Conservation (phyloP, 257 asterid species). For the Capsicum rhomboideum region DNA sequence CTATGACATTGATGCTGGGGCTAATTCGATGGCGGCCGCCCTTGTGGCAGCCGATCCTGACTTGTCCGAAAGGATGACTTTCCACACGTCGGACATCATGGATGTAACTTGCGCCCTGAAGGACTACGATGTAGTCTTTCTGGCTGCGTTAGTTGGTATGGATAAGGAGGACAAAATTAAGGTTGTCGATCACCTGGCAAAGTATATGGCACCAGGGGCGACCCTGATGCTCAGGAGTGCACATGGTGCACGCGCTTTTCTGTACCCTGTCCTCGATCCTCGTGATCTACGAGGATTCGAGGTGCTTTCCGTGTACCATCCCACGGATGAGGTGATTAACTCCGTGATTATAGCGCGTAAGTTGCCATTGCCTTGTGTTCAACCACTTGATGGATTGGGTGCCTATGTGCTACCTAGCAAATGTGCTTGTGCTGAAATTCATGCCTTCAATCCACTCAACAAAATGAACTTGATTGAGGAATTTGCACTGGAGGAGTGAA, state of each 20-base stretch:
- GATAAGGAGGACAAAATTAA: slow-evolving; percentile 52
- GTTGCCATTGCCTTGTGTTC: slow-evolving; percentile 1
- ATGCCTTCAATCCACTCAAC: slow-evolving; percentile 41
- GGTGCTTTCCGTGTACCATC: slow-evolving; percentile 68
- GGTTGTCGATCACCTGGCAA: slow-evolving; percentile 46
- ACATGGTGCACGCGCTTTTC: slow-evolving; percentile 78
- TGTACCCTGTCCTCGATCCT: slow-evolving; percentile 75
- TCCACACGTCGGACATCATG: slow-evolving; percentile 53
- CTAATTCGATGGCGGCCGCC: slow-evolving; percentile 50
- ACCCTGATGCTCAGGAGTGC: slow-evolving; percentile 79
- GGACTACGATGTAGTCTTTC: slow-evolving; percentile 68
- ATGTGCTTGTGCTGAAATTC: slow-evolving; percentile 58
- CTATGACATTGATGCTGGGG: slow-evolving; percentile 55
- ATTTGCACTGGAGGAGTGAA: slow-evolving; percentile 45
- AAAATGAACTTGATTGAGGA: slow-evolving; percentile 55
- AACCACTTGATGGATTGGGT: slow-evolving; percentile 1
- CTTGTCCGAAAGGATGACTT: slow-evolving; percentile 47
- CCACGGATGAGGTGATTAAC: slow-evolving; percentile 82
- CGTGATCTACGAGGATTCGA: slow-evolving; percentile 62
- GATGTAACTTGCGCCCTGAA: slow-evolving; percentile 29
- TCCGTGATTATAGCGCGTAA: slow-evolving; percentile 70
- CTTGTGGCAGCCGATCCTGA: slow-evolving; percentile 47
- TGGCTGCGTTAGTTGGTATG: slow-evolving; percentile 91
- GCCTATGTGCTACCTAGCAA: slow-evolving; percentile 36
- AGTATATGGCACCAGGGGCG: slow-evolving; percentile 68